phyloP scores from a whole-genome alignment of 2,329 filamentous ascomycete genomes.

The Neopestalotiopsis sp. region DNA sequence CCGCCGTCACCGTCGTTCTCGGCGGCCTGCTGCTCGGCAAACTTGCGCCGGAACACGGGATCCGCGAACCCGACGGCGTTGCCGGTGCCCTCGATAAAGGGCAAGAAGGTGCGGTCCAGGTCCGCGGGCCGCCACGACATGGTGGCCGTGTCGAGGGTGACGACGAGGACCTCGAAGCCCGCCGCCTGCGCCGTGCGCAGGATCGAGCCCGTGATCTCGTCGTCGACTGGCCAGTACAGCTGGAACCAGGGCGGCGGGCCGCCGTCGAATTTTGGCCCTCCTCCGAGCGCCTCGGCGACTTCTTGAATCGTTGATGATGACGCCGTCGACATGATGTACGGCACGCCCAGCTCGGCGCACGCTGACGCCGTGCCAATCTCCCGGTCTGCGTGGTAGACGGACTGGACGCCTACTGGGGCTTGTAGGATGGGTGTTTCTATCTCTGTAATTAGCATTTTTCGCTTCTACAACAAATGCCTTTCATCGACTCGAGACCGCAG shows the following conservation, averaged over 20 bases:
- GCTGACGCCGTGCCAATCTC: constrained; percentile 69
- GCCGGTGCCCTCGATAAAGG: constrained; percentile 64
- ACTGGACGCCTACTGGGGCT: constrained; percentile 73
- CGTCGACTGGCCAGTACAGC: constrained; percentile 73
- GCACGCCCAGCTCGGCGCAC: constrained; percentile 63
- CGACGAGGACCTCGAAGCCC: constrained; percentile 70
- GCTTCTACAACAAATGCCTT: neutral
- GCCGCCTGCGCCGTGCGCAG: constrained; percentile 63
- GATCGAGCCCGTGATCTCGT: constrained; percentile 69
- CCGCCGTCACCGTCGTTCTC: constrained; percentile 35
- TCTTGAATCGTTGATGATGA: constrained; percentile 69
- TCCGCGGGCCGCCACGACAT: constrained; percentile 73
- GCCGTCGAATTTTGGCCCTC: constrained; percentile 37
- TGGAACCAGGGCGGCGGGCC: constrained; percentile 69
- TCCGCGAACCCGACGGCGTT: constrained; percentile 69
- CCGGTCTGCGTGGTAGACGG: constrained; percentile 67
- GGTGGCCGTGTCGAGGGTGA: constrained; percentile 75
- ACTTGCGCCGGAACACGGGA: constrained; percentile 65
- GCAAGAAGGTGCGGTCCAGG: constrained; percentile 65
- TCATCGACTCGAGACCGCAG: no score
- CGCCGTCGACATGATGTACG: constrained; percentile 72
- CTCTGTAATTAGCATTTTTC: neutral
- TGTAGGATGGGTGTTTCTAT: constrained; percentile 59
- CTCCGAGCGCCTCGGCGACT: constrained; percentile 61
- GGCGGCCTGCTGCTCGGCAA: constrained; percentile 47